These are phyloP conservation scores for Metarhizium guizhouense DNA, from an alignment of 2,329 filamentous ascomycete species.

Conservation along the genomic window DNA sequence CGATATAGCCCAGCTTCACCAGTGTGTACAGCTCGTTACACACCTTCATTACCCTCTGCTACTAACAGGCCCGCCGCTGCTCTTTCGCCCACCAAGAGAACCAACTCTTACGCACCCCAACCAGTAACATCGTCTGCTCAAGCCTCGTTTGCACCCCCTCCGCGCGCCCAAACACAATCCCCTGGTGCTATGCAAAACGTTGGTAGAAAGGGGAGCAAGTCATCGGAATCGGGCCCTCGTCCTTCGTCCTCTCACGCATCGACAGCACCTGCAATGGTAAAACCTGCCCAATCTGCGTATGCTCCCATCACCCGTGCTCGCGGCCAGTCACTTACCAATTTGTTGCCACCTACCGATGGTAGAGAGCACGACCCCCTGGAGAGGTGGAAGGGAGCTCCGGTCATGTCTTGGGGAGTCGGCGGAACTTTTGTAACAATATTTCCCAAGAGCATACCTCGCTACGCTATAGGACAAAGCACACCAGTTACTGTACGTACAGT, in stretches of 20 bases:
- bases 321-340: slow-evolving; percentile 45
- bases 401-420: slow-evolving; percentile 82
- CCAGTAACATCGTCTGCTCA: slow-evolving; percentile 21
- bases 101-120: slow-evolving; percentile 40
- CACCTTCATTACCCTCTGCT: slow-evolving; percentile 37
- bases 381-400: slow-evolving; percentile 82
- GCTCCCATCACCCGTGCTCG: slow-evolving; percentile 32
- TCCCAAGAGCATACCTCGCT: slow-evolving; percentile 80
- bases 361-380: slow-evolving; percentile 68
- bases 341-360: slow-evolving; percentile 55
- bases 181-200: slow-evolving; percentile 38
- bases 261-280: slow-evolving; percentile 24
- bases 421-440: slow-evolving; percentile 78
- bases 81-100: slow-evolving; percentile 48
- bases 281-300: slow-evolving; percentile 16
- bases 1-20: slow-evolving; percentile 29
- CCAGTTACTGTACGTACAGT: slow-evolving; percentile 76
- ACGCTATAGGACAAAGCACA: slow-evolving; percentile 60
- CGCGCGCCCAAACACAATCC: slow-evolving; percentile 54
- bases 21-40: slow-evolving; percentile 29
- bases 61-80: slow-evolving; percentile 28
- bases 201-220: slow-evolving; percentile 19
- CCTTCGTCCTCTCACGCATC: slow-evolving; percentile 44
- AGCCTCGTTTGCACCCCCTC: slow-evolving; percentile 42
- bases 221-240: slow-evolving; percentile 37